Percentiles rank a stretch among this genome's conserved stretches.
Conservation (phyloP, 305 asterid genomes). For the Ajuga reptans region DNA sequence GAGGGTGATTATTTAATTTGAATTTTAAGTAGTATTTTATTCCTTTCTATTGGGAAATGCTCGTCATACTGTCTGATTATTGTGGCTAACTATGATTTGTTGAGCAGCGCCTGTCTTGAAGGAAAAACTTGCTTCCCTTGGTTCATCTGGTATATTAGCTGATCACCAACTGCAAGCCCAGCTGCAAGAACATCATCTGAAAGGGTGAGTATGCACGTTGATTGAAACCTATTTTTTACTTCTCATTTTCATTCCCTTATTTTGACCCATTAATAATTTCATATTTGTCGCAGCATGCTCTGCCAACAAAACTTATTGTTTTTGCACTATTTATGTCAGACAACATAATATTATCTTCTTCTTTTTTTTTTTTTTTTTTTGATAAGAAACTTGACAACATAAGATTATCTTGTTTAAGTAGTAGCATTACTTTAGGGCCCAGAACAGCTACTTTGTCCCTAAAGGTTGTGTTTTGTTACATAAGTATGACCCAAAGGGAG, state of each 20-base stretch:
- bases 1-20: neutral
- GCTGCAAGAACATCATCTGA: slow-evolving; percentile 87
- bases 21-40: neutral
- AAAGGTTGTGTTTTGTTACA: neutral
- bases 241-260: neutral
- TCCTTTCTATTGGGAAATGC: slow-evolving; percentile 4
- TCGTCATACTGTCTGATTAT: slow-evolving; percentile 9
- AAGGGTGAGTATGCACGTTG: slow-evolving; percentile 61
- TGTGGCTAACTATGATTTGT: slow-evolving; percentile 27
- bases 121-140: slow-evolving; percentile 93
- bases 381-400: too few relatives aligned
- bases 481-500: neutral
- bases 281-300: neutral
- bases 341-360: too few relatives aligned
- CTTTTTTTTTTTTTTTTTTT: too few relatives aligned
- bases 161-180: slow-evolving; percentile 99
- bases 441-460: neutral
- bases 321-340: neutral
- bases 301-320: neutral
- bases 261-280: neutral
- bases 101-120: slow-evolving; percentile 82
- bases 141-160: slow-evolving; percentile 98
- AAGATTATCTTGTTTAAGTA: neutral
- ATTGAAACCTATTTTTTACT: neutral
- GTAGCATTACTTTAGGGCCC: neutral